A percentile compares a stretch with the other conserved stretches of the same genome.
These are phyloP conservation scores for Hymenoscyphus linearis DNA, from an alignment of 2,329 filamentous ascomycete genomes.

Conservation along the genomic window DNA sequence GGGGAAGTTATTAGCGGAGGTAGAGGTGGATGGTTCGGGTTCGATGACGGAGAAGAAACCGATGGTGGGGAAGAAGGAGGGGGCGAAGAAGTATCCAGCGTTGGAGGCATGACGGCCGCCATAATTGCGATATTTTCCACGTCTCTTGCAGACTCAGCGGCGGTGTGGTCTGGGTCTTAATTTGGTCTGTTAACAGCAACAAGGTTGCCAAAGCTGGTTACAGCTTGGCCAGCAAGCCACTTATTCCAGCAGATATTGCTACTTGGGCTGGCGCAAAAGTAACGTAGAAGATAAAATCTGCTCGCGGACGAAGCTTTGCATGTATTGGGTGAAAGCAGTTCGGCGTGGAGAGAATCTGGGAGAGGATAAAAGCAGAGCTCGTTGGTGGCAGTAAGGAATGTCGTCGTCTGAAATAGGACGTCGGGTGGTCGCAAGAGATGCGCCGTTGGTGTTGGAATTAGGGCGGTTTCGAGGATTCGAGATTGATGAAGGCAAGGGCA, in stretches of 20 bases:
- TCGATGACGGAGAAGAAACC: conserved; percentile 37
- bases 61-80: conserved; percentile 45
- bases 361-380: background rate
- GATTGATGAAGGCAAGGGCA: conserved; percentile 5
- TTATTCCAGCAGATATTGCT: conserved; percentile 11
- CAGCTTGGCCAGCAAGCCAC: conserved; percentile 30
- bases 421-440: conserved; percentile 20
- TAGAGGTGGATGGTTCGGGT: conserved; percentile 48
- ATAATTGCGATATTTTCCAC: conserved; percentile 14
- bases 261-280: background rate
- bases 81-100: conserved; percentile 37
- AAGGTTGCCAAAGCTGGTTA: conserved; percentile 15
- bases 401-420: conserved; percentile 12
- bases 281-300: background rate
- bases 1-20: conserved; percentile 54
- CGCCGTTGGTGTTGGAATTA: conserved; percentile 18
- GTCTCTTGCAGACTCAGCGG: background rate
- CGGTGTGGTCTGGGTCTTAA: background rate
- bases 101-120: conserved; percentile 50
- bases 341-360: background rate
- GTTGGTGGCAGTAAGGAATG: conserved; percentile 15
- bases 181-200: conserved; percentile 8
- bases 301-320: background rate
- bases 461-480: conserved; percentile 6
- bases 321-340: background rate